Percentiles rank a stretch among this genome's conserved stretches.
Evolutionary conservation across 1,284 basidiomycete genomes (phyloP).

Genomic region (Athelia sp.): DNA sequence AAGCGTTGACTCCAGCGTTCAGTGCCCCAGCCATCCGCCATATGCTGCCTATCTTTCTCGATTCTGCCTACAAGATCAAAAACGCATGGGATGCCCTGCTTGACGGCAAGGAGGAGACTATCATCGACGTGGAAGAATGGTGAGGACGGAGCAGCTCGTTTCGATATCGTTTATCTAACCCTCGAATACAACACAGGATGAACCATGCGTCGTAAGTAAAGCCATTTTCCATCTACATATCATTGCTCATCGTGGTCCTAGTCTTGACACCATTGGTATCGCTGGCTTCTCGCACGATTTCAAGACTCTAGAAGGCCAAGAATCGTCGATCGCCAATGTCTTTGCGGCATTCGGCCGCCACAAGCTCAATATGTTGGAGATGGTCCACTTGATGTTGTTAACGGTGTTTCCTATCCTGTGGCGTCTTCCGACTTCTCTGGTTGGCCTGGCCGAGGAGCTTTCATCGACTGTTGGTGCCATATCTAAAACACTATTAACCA

Average conservation of each 20-base stretch:
- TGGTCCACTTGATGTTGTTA: slow-evolving; percentile 36
- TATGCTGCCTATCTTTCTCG: slow-evolving; percentile 31
- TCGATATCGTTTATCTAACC: not conserved
- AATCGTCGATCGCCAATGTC: slow-evolving; percentile 36
- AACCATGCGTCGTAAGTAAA: slow-evolving; percentile 40
- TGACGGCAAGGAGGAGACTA: slow-evolving; percentile 24
- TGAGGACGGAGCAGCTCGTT: slow-evolving; percentile 20
- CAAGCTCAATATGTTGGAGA: slow-evolving; percentile 17
- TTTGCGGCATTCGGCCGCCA: slow-evolving; percentile 36
- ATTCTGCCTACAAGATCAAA: slow-evolving; percentile 50
- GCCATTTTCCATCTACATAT: not conserved
- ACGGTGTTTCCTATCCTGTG: slow-evolving; percentile 37
- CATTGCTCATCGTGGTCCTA: slow-evolving; percentile 13
- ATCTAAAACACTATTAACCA: slow-evolving; percentile 39
- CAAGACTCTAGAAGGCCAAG: slow-evolving; percentile 43
- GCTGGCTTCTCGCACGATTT: slow-evolving; percentile 56
- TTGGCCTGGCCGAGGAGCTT: too few species aligned
- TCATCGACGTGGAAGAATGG: slow-evolving; percentile 56
- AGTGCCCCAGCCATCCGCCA: slow-evolving; percentile 33
- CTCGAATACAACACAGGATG: slow-evolving; percentile 33
- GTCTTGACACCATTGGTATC: slow-evolving; percentile 56
- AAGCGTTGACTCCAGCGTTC: slow-evolving; percentile 34
- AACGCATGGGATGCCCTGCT: slow-evolving; percentile 44
- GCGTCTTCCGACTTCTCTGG: slow-evolving; percentile 28
- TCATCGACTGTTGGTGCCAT: too few species aligned